A percentile compares a stretch with the other conserved stretches of the same genome.
phyloP scores from a whole-genome alignment of 768 basidiomycete species.

The Coprinopsis sp. region DNA sequence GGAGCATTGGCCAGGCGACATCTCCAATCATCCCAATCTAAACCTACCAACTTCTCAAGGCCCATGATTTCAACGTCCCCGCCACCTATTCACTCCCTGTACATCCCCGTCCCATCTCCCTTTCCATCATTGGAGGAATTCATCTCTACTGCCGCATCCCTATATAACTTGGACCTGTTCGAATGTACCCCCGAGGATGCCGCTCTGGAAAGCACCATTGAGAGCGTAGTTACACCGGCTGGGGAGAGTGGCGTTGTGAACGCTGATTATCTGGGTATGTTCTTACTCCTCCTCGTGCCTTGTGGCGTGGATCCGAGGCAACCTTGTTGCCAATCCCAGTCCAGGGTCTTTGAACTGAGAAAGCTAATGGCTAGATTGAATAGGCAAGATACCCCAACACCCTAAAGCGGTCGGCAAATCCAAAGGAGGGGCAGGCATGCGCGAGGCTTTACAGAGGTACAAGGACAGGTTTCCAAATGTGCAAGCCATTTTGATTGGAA shows the following conservation, averaged over 20 bases:
- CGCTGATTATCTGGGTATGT: slow-evolving; percentile 17
- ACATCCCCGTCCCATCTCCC: slow-evolving; percentile 87
- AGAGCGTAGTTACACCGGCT: slow-evolving; percentile 40
- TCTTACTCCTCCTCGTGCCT: no score
- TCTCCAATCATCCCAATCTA: slow-evolving; percentile 24
- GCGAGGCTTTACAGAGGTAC: slow-evolving; percentile 69
- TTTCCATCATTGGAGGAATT: slow-evolving; percentile 83
- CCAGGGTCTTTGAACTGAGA: no score
- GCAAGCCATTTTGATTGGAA: slow-evolving; percentile 84
- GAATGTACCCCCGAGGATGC: slow-evolving; percentile 41
- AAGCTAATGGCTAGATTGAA: no score
- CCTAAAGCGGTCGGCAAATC: slow-evolving; percentile 44
- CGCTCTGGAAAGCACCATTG: slow-evolving; percentile 27
- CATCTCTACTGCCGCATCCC: slow-evolving; percentile 54
- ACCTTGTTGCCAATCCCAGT: no score
- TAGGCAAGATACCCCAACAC: no score
- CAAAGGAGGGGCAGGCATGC: slow-evolving; percentile 71
- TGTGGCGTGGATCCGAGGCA: no score
- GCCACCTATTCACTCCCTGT: slow-evolving; percentile 65
- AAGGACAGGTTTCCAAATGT: slow-evolving; percentile 62
- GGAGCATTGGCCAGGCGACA: slow-evolving; percentile 56
- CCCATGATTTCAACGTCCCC: no score
- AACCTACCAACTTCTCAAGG: no score
- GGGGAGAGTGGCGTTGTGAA: slow-evolving; percentile 18
- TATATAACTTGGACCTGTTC: slow-evolving; percentile 77